Conservation (phyloP, 2,329 filamentous ascomycete species). For the Cryphonectria japonica region DNA sequence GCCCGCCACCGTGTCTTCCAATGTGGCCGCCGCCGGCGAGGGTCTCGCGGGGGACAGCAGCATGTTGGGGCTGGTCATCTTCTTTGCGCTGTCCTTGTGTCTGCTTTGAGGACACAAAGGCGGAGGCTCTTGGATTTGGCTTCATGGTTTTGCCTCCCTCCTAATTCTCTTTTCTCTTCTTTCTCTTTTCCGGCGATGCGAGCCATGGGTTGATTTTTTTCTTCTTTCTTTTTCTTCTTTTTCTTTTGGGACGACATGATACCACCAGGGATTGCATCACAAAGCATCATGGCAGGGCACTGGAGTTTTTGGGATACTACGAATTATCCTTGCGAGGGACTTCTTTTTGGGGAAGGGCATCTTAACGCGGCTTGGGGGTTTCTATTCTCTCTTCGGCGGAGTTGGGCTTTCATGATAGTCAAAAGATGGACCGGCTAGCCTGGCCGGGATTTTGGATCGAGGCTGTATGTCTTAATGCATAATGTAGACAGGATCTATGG, state of each 20-base stretch:
- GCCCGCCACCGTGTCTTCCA: slow-evolving; percentile 4
- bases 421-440: not conserved
- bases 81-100: slow-evolving; percentile 29
- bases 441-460: not conserved
- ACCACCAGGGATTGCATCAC: slow-evolving; percentile 19
- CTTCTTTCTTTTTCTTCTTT: not conserved
- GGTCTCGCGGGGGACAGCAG: slow-evolving; percentile 27
- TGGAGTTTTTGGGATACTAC: slow-evolving; percentile 11
- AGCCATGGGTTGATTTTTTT: not conserved
- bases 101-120: slow-evolving; percentile 15
- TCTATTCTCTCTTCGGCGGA: too few species aligned
- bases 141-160: not conserved
- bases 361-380: not conserved
- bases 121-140: not conserved
- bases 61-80: slow-evolving; percentile 30
- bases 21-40: slow-evolving; percentile 14
- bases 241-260: slow-evolving; percentile 16
- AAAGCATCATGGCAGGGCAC: slow-evolving; percentile 12
- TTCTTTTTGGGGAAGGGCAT: not conserved
- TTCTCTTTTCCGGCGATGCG: not conserved
- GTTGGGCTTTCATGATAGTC: not conserved
- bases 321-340: slow-evolving; percentile 16
- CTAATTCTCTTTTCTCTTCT: not conserved
- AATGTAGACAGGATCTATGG: slow-evolving; percentile 29
- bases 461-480: slow-evolving; percentile 20